Evolutionary conservation across 441 rosid genomes (phyloP), one percentile per base, ranked within the genome.

Genomic region (Brassica hybrid): DNA sequence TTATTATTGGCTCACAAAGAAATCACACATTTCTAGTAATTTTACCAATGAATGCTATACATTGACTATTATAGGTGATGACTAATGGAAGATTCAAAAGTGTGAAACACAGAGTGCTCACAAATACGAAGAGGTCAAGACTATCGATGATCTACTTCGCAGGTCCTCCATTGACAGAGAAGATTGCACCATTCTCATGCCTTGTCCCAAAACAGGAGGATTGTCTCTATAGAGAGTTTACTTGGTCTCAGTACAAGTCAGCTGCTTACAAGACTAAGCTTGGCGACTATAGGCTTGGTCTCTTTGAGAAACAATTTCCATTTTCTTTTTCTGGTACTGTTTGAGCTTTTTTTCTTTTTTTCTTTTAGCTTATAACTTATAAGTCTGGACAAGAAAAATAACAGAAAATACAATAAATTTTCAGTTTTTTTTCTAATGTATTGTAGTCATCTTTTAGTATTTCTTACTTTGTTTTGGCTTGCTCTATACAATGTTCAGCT

Each of bases 101-200:
- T 78, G 91, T 89, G 75, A 89, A 77, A 72, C 93, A 89, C 19
- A 83, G 93, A 73, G 93, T 89, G 17, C 16, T 86, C 58, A 79
- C 85, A 4, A 82, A 71, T 19, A 76, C 80, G 11, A 71, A n/a
- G 30, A 76, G 71, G 14, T 83, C 93, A 58, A 88, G 91, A 61
- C 3, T 85, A 18, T 87, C 93, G 6, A 89, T 86, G 93, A 84
- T 89, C 10, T 89, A 81, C 41, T 89, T 89, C 48, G 93, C 88
- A 41, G 93, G 84, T 2, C 93, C 93, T 43, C 84, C 93, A 0
- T 41, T 83, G 66, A 68, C 25, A 6, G 85, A 86, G 76, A 87
- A 74, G 86, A 87, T 89, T 65, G 73, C 81, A 5, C 85, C 93
- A 19, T 63, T 89, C 12, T 18, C 76, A 7, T 74, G 72, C 2